Evolutionary conservation across 1,139 yeast genomes (phyloP), one percentile per base, ranked within the genome.

Genomic region (Saccharomyces hybrid): DNA sequence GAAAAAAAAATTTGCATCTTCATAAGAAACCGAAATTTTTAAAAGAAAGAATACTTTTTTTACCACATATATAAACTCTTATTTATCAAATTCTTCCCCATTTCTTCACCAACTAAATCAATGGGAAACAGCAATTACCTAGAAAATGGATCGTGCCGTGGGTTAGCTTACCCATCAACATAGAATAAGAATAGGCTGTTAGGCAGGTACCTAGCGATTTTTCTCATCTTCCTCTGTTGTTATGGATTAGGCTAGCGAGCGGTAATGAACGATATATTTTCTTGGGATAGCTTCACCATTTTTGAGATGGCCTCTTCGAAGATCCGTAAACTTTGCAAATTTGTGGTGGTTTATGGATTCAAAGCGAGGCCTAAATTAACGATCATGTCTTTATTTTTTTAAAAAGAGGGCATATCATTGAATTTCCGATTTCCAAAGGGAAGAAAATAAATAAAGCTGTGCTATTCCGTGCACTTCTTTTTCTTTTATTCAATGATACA

Each of bases 301-400:
- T 31, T 31, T 31, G 34, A 31, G 34, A 31, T 58, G 84, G 80
- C 85, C 77, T 80, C 84, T 81, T 82, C 86, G 86, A 82, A 82
- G 86, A 81, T 81, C 79, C 78, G 68, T 75, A 73, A 70, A 74
- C 78, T 79, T 73, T 69, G 61, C 66, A 58, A 61, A 64, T 69
- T 64, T 73, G 68, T 52, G 48, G 78, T 81, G 82, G 83, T 75
- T 68, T 76, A 72, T 71, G 73, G 83, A 81, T 81, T 82, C 86
- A 82, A 82, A 82, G 83, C 82, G 85, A 79, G 73, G 86, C 84
- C 85, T 66, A 82, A 78, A 82, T 55, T 59, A 62, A 61, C 55
- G 63, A 55, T 57, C 46, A 51, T 50, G 47, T 54, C 55, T 53
- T 52, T 28, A 48, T 47, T 24, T n/a, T 24, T 34, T 48, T 48